These are phyloP conservation scores for Colletotrichum ledebouriae DNA, from an alignment of 2,329 filamentous ascomycete genomes.

Conservation along the genomic window DNA sequence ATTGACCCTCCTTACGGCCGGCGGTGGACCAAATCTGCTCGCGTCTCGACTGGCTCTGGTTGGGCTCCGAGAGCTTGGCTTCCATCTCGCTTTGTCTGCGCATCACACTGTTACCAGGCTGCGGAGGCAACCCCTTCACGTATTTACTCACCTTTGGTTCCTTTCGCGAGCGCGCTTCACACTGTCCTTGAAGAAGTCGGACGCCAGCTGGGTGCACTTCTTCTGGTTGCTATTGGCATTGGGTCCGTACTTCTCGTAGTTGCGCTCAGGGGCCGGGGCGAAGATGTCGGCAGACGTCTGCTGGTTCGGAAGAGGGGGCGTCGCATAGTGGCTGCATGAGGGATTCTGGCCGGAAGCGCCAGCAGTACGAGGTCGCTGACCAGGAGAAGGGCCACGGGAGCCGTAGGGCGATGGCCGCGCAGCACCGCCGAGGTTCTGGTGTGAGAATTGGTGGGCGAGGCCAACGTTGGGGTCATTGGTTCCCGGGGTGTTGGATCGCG, in stretches of 20 bases:
- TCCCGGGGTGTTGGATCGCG: conserved; percentile 69
- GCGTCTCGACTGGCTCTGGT: conserved; percentile 80
- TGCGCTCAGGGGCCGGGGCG: conserved; percentile 83
- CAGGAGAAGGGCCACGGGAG: conserved; percentile 75
- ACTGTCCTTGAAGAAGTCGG: conserved; percentile 98
- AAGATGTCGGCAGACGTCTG: conserved; percentile 78
- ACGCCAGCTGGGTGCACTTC: conserved; percentile 78
- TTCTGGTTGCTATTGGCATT: conserved; percentile 78
- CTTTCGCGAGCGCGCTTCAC: conserved; percentile 95
- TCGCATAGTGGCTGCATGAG: conserved; percentile 75
- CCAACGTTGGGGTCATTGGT: conserved; percentile 89
- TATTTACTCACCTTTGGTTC: conserved; percentile 83
- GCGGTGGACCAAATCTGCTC: conserved; percentile 88
- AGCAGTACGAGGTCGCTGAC: conserved; percentile 86
- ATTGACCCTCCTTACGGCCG: conserved; percentile 90
- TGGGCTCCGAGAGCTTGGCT: conserved; percentile 82
- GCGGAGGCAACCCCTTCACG: conserved; percentile 1
- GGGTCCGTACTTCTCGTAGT: conserved; percentile 81
- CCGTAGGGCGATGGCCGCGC: conserved; percentile 79
- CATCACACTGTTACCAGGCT: conserved; percentile 6
- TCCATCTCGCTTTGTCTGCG: conserved; percentile 91
- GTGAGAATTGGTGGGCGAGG: conserved; percentile 94
- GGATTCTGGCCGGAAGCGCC: conserved; percentile 74
- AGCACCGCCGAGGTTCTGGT: conserved; percentile 88
- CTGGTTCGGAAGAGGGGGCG: conserved; percentile 74